Evolutionary conservation across 805 yeast genomes (phyloP), one percentile per base, ranked within the genome.

Genomic region (Zygotorulaspora sp.): DNA sequence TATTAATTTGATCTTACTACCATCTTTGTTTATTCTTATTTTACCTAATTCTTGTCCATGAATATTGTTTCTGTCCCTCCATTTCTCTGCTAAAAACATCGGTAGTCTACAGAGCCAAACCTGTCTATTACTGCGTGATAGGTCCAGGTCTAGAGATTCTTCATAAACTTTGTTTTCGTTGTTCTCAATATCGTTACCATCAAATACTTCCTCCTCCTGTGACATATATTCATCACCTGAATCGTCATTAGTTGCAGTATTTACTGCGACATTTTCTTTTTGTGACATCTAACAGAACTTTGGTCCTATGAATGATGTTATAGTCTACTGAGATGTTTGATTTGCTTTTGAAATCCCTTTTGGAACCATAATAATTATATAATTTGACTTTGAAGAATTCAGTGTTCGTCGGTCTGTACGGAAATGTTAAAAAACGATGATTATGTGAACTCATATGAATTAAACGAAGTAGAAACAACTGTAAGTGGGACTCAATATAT

Each of bases 41-140:
- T 77, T 79, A 5, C 96, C 94, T 46, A 92, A 64, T 43, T 80
- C 80, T 53, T 81, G 79, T 5, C 96, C 96, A 36, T 76, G 72
- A 34, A 82, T 62, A 30, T 67, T 65, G 16, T 70, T 76, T 36
- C 75, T 71, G 45, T 81, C 72, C 37, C 78, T 72, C 95, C 97
- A 87, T 47, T 75, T 71, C 27, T 81, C 85, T 20, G 95, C 83
- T 44, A 92, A 66, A 54, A 87, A 87, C 55, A 85, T 78, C 1
- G 98, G 97, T 54, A 92, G 66, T 50, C 92, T 77, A 16, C 92
- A 95, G 15, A 92, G 68, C 98, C 97, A 92, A 28, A 92, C 80
- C 49, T 87, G 87, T 52, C 83, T 80, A 32, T 65, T 70, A 11
- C 80, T 76, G 20, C 69, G 66, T 1, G 69, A 45, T 35, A 88